Base-by-base conservation (phyloP, 75 land plant species). In the Chamaecyparis obtusa region DNA sequence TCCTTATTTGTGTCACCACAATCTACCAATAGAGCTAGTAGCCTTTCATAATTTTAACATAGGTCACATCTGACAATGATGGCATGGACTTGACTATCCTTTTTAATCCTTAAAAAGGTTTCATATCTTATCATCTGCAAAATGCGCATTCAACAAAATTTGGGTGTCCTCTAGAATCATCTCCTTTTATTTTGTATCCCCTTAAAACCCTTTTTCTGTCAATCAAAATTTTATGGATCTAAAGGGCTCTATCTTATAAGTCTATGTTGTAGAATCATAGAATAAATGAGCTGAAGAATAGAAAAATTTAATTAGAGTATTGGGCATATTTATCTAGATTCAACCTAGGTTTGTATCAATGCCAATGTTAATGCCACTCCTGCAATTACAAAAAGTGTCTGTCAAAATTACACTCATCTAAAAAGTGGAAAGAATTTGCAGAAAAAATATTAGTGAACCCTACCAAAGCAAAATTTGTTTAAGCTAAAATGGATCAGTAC, bases 41-140 rank as follows among this genome's bases (percentile, higher is more conserved):
- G n/a, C n/a, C n/a, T n/a, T n/a, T n/a, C n/a, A n/a, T n/a, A n/a
- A n/a, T n/a, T n/a, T n/a, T n/a, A n/a, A n/a, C n/a, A n/a, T n/a
- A n/a, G n/a, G n/a, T n/a, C n/a, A n/a, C n/a, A n/a, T n/a, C n/a
- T n/a, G n/a, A n/a, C n/a, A n/a, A n/a, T n/a, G n/a, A n/a, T n/a
- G n/a, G n/a, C n/a, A n/a, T n/a, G n/a, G n/a, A n/a, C n/a, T n/a
- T n/a, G n/a, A n/a, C n/a, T n/a, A n/a, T n/a, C n/a, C n/a, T n/a
- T n/a, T n/a, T n/a, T n/a, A n/a, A n/a, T 95, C 96, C 87, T 96
- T 95, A 6, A 95, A 96, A 76, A 94, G 88, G 86, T 95, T 96
- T 39, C 96, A 90, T 56, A 94, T 91, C 87, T 75, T 2, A 30
- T 92, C 93, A 93, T 96, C 98, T 14, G 95, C 90, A 41, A 94